These are phyloP conservation scores for Polytrichum commune DNA, from an alignment of 225 moss, liverwort and hornwort species.

Conservation along the genomic window DNA sequence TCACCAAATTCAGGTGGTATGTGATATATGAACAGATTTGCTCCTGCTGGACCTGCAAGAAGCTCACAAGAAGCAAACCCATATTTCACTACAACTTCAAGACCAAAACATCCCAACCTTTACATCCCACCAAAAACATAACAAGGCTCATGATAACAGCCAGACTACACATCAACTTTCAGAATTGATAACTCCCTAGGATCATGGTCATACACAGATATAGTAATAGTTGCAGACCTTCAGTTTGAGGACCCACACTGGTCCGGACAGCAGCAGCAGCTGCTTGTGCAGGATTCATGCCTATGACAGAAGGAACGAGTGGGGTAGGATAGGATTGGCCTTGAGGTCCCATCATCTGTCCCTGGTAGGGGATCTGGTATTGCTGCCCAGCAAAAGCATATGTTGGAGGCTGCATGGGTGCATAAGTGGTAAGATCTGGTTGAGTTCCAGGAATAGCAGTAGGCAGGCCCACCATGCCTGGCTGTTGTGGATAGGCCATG, in stretches of 20 bases:
- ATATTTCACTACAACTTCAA: too few relatives aligned
- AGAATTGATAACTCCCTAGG: too few relatives aligned
- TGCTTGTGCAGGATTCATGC: slow-evolving; percentile 75
- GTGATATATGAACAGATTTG: slow-evolving; percentile 85
- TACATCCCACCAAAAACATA: too few relatives aligned
- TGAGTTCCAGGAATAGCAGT: slow-evolving; percentile 65
- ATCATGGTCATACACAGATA: not conserved
- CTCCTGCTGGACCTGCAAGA: slow-evolving; percentile 78
- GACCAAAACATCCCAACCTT: too few relatives aligned
- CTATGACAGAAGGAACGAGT: slow-evolving; percentile 60
- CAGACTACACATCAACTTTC: too few relatives aligned
- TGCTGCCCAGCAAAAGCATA: slow-evolving; percentile 64
- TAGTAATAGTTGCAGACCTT: slow-evolving; percentile 41
- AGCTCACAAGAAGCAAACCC: not conserved
- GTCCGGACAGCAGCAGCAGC: slow-evolving; percentile 68
- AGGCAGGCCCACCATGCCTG: slow-evolving; percentile 50
- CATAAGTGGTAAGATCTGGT: slow-evolving; percentile 69
- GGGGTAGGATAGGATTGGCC: slow-evolving; percentile 61
- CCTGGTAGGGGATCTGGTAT: slow-evolving; percentile 58
- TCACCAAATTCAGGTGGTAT: slow-evolving; percentile 92
- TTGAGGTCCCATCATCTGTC: slow-evolving; percentile 66
- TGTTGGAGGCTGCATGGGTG: slow-evolving; percentile 65
- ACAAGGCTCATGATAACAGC: too few relatives aligned
- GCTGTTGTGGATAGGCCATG: slow-evolving; percentile 53
- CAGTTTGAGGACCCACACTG: slow-evolving; percentile 85